These are phyloP conservation scores for Cladophialophora chaetospira DNA, from an alignment of 2,329 filamentous ascomycete genomes.

Conservation along the genomic window DNA sequence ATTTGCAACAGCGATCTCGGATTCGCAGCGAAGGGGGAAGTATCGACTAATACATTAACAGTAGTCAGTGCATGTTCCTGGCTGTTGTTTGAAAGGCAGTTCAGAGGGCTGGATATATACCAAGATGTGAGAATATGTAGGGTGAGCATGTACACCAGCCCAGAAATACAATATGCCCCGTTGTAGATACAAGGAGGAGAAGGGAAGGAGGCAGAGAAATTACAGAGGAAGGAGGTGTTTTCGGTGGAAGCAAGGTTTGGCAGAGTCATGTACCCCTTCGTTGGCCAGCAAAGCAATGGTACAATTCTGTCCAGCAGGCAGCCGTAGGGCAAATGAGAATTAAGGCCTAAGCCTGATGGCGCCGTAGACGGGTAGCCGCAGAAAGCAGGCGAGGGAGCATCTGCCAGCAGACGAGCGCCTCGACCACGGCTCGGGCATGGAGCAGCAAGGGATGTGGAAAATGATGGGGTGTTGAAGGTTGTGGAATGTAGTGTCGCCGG, in stretches of 20 bases:
- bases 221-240: constrained; percentile 25
- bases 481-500: constrained; percentile 34
- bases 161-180: constrained; percentile 23
- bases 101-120: constrained; percentile 6
- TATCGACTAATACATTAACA: constrained; percentile 8
- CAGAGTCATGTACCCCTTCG: constrained; percentile 34
- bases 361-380: constrained; percentile 27
- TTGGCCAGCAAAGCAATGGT: constrained; percentile 33
- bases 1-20: background rate
- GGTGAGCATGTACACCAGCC: constrained; percentile 27
- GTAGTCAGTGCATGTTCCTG: background rate
- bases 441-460: constrained; percentile 32
- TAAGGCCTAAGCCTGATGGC: constrained; percentile 29
- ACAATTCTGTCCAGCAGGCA: constrained; percentile 37
- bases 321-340: constrained; percentile 34
- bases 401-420: constrained; percentile 30
- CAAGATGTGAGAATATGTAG: constrained; percentile 28
- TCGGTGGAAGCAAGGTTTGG: constrained; percentile 30
- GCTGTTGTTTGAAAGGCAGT: background rate
- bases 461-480: constrained; percentile 37
- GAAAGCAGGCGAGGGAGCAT: constrained; percentile 30
- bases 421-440: constrained; percentile 31
- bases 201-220: constrained; percentile 29
- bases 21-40: background rate
- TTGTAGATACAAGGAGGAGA: constrained; percentile 23